Conservation (phyloP, 345 rosid genomes). For the Lepidium aucheri region DNA sequence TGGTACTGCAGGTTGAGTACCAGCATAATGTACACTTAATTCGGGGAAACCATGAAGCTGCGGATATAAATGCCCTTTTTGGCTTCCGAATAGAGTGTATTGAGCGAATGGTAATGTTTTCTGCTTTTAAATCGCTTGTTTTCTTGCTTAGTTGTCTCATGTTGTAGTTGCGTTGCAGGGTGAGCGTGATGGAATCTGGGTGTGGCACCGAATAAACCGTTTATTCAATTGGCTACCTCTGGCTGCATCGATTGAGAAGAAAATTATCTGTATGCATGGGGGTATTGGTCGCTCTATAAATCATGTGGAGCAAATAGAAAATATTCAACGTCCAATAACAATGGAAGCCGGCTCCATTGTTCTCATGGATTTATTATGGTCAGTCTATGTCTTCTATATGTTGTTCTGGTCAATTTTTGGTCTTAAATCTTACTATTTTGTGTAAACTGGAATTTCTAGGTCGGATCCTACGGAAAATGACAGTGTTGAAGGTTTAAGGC, state of each 20-base stretch:
- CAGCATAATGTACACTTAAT: constrained; percentile 74
- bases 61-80: constrained; percentile 92
- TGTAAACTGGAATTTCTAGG: constrained; percentile 33
- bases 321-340: constrained; percentile 81
- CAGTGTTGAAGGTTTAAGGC: constrained; percentile 86
- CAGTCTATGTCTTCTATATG: constrained; percentile 23
- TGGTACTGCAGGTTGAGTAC: constrained; percentile 66
- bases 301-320: constrained; percentile 85
- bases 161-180: constrained; percentile 41
- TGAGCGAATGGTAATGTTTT: constrained; percentile 72
- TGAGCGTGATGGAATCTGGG: constrained; percentile 93
- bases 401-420: background rate
- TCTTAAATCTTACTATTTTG: constrained; percentile 7
- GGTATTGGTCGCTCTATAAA: constrained; percentile 94
- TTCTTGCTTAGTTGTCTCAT: constrained; percentile 11
- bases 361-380: constrained; percentile 91
- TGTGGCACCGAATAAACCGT: constrained; percentile 89
- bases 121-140: constrained; percentile 1
- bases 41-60: constrained; percentile 98
- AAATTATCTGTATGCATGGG: constrained; percentile 93
- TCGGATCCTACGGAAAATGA: constrained; percentile 95
- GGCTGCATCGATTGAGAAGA: constrained; percentile 85
- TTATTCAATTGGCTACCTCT: constrained; percentile 91
- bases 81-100: constrained; percentile 91
- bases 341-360: constrained; percentile 95